Evolutionary conservation across 257 asterid genomes (phyloP).

Genomic region (Penstemon eatonii): DNA sequence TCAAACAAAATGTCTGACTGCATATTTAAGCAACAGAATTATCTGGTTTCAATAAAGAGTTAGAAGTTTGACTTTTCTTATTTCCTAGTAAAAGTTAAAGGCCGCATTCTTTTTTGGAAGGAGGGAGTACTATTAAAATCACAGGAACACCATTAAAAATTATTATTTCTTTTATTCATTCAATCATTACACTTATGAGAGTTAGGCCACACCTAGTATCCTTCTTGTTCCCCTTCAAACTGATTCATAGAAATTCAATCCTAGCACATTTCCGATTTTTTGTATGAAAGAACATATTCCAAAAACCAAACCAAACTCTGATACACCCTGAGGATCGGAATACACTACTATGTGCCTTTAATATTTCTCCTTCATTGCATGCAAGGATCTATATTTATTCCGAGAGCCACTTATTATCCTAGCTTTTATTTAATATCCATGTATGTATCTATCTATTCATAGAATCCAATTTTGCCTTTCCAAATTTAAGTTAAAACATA

Average conservation of each 20-base stretch:
- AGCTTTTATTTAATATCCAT: background rate
- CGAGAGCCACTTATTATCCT: slow-evolving; percentile 5
- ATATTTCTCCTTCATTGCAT: background rate
- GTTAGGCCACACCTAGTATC: background rate
- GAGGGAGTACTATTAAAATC: background rate
- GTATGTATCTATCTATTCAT: background rate
- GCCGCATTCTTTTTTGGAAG: background rate
- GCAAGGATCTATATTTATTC: background rate
- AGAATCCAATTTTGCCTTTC: background rate
- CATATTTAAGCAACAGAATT: background rate
- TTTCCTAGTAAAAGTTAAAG: background rate
- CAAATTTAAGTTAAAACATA: slow-evolving; percentile 16
- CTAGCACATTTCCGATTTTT: too few relatives aligned
- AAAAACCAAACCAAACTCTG: too few relatives aligned
- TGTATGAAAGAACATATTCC: too few relatives aligned
- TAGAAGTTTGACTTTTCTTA: background rate
- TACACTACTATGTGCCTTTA: too few relatives aligned
- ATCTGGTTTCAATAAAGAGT: too few relatives aligned
- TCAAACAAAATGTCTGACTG: background rate
- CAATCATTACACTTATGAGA: background rate
- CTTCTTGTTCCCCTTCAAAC: background rate
- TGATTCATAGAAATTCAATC: too few relatives aligned
- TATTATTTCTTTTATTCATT: background rate
- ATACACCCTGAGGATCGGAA: too few relatives aligned
- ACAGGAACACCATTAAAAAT: background rate